Base-by-base conservation (phyloP, 768 basidiomycete species). In the Psilocybe subaeruginosa region DNA sequence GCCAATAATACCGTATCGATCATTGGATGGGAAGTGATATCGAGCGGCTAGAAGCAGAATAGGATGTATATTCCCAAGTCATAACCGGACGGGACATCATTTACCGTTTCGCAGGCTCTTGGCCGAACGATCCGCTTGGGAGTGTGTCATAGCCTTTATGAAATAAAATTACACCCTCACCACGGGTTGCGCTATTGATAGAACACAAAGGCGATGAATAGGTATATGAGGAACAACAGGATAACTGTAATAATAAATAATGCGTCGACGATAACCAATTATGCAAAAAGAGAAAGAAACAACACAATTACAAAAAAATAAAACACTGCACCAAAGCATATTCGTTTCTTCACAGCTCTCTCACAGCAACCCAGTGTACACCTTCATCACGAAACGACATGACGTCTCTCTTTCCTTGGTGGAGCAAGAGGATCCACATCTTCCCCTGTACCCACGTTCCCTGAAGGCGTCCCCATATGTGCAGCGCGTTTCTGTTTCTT, bases 401-500 rank as follows among this genome's bases (percentile, higher is more conserved):
- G 57, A 46, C 66, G 56, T 52, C 66, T 65, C 48, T 55, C 62
- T 61, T 70, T 66, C 55, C 69, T 73, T 16, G 64, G 59, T 27
- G 69, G 68, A 16, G 70, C 69, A 37, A 59, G 66, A 43, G 69
- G 69, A 35, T 67, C 74, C 69, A 71, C 70, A 47, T 72, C 76
- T 57, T 76, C 76, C 46, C 76, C 77, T 3, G 63, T 58, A 30
- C 66, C 64, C 52, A 61, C 70, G 55, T 69, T 70, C 16, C 62
- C 61, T 23, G 59, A 59, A 48, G 68, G 69, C 56, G 68, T 62
- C 31, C 43, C 60, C 57, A 58, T 19, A 49, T n/a, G 51, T 7
- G 16, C 57, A 29, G 63, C 45, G 31, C 64, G 64, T 56, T 69
- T 72, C 69, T 73, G 77, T 62, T 72, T 70, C 72, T 78, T 79